A percentile compares a stretch with the other conserved stretches of the same genome.
These are phyloP conservation scores for Boehmeria nivea DNA, from an alignment of 306 rosid genomes.

Conservation along the genomic window DNA sequence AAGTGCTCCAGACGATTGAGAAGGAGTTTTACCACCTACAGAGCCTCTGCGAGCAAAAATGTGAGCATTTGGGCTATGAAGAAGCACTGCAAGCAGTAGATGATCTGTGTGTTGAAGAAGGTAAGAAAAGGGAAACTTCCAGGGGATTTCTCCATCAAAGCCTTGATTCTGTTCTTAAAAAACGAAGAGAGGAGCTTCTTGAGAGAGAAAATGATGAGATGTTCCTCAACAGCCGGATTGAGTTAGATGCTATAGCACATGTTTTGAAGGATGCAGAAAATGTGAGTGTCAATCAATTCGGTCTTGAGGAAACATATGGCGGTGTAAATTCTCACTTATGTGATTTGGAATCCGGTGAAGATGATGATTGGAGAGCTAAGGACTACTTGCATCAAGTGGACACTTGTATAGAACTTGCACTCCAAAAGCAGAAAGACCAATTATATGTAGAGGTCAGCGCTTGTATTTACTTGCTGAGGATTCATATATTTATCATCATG, in stretches of 20 bases:
- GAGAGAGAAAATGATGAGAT: constrained; percentile 58
- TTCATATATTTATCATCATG: not conserved
- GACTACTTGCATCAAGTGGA: constrained; percentile 74
- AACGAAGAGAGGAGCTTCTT: constrained; percentile 73
- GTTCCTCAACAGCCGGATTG: constrained; percentile 46
- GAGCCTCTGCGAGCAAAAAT: constrained; percentile 75
- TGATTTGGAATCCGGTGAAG: constrained; percentile 87
- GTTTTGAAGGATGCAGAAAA: constrained; percentile 82
- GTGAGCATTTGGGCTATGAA: constrained; percentile 64
- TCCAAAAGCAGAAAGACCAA: constrained; percentile 83
- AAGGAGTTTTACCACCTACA: constrained; percentile 77
- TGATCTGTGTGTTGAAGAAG: constrained; percentile 82
- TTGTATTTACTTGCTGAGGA: constrained; percentile 15
- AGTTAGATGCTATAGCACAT: constrained; percentile 64
- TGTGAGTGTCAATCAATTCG: constrained; percentile 55
- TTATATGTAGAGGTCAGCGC: constrained; percentile 69
- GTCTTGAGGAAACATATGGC: constrained; percentile 61
- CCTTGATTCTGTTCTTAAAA: constrained; percentile 67
- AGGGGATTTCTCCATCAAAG: constrained; percentile 57
- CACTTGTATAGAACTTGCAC: constrained; percentile 65
- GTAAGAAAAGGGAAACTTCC: constrained; percentile 64
- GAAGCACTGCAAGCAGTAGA: constrained; percentile 76
- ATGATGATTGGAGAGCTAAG: constrained; percentile 81
- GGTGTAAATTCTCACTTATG: constrained; percentile 61
- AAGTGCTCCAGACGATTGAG: constrained; percentile 66